These are phyloP conservation scores for Backusella macrospora DNA, from an alignment of 192 early-diverging fungal genomes.

Conservation along the genomic window DNA sequence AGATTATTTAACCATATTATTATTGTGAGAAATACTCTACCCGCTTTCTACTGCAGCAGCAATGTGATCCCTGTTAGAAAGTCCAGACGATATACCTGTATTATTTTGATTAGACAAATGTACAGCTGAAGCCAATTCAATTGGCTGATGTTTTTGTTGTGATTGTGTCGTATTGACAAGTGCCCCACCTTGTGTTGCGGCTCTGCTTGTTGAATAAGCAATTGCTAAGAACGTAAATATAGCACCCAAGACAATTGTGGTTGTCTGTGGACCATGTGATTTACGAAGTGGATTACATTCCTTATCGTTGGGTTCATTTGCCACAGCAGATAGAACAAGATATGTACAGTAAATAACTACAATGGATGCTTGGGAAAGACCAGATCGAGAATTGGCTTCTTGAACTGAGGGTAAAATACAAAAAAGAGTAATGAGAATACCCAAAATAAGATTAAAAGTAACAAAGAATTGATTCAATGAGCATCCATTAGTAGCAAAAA, in stretches of 20 bases:
- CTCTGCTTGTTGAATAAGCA: conserved; percentile 89
- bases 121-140: conserved; percentile 50
- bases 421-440: conserved; percentile 62
- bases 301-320: conserved; percentile 66
- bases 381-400: conserved; percentile 86
- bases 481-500: conserved; percentile 77
- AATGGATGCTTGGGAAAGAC: conserved; percentile 93
- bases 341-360: conserved; percentile 94
- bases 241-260: conserved; percentile 80
- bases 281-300: conserved; percentile 85
- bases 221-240: conserved; percentile 93
- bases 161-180: conserved; percentile 47
- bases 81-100: neutral
- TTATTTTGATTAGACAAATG: conserved; percentile 29
- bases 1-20: neutral
- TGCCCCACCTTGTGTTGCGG: conserved; percentile 80
- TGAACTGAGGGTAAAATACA: conserved; percentile 81
- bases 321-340: conserved; percentile 82
- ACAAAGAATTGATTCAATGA: conserved; percentile 92
- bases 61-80: conserved; percentile 33
- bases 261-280: conserved; percentile 74
- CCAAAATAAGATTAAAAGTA: conserved; percentile 83
- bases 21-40: conserved; percentile 24
- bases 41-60: conserved; percentile 59
- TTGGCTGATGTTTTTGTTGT: conserved; percentile 47